Conservation (phyloP, 345 rosid genomes). For the Citropsis articulata region DNA sequence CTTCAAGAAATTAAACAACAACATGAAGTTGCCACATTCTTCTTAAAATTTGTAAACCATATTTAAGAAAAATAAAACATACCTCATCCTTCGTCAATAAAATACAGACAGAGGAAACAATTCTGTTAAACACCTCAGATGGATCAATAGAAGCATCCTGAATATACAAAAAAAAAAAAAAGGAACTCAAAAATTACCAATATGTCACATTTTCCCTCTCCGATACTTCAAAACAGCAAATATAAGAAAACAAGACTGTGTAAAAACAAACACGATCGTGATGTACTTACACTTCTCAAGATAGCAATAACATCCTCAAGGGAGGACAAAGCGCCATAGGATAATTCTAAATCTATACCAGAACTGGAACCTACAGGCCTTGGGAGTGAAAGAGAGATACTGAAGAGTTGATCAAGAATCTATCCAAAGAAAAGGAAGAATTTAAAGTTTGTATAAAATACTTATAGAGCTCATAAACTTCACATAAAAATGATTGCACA, state of each 20-base stretch:
- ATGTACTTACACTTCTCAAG: slow-evolving; percentile 70
- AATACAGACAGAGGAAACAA: slow-evolving; percentile 72
- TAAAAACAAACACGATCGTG: slow-evolving; percentile 9
- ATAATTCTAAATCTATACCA: slow-evolving; percentile 57
- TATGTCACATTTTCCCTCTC: neutral
- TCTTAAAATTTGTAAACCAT: slow-evolving; percentile 8
- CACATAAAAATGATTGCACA: slow-evolving; percentile 10
- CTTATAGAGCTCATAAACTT: neutral
- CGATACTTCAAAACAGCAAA: slow-evolving; percentile 9
- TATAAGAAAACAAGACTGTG: neutral
- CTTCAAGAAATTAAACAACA: slow-evolving; percentile 50
- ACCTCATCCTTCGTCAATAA: slow-evolving; percentile 84
- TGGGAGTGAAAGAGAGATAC: slow-evolving; percentile 90
- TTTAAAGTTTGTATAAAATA: slow-evolving; percentile 6
- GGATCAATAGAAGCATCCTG: slow-evolving; percentile 99
- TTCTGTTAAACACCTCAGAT: slow-evolving; percentile 93
- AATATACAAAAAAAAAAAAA: slow-evolving; percentile 13
- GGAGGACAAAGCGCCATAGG: slow-evolving; percentile 78
- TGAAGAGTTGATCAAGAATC: slow-evolving; percentile 94
- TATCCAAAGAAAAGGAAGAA: slow-evolving; percentile 28
- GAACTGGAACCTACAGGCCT: slow-evolving; percentile 52
- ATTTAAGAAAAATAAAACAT: slow-evolving; percentile 23
- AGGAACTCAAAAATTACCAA: neutral
- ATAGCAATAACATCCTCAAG: slow-evolving; percentile 97
- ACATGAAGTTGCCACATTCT: slow-evolving; percentile 13